These are phyloP conservation scores for Ceratorhiza oryzae-sativae DNA, from an alignment of 1,284 basidiomycete genomes.

Conservation along the genomic window DNA sequence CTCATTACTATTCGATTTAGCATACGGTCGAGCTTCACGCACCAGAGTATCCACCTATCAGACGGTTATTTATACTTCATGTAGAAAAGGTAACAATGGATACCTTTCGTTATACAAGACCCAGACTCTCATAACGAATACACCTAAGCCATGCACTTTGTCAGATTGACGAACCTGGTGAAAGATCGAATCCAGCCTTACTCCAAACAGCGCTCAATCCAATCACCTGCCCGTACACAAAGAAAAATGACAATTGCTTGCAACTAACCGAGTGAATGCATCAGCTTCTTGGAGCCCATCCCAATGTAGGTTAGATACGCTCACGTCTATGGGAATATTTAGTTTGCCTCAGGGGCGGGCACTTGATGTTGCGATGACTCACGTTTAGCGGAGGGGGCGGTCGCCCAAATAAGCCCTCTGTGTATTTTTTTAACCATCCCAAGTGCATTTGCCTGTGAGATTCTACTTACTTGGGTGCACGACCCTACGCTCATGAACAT, in stretches of 20 bases:
- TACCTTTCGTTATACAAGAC: constrained; percentile 9
- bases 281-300: neutral
- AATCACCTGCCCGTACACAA: neutral
- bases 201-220: constrained; percentile 1
- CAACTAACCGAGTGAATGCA: constrained; percentile 3
- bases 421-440: too few species aligned
- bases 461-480: too few species aligned
- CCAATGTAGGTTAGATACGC: neutral
- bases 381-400: neutral
- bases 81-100: neutral
- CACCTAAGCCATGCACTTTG: neutral
- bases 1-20: neutral
- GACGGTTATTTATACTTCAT: neutral
- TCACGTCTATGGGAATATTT: neutral
- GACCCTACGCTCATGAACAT: too few species aligned
- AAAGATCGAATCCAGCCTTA: neutral
- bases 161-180: too few species aligned
- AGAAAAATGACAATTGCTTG: neutral
- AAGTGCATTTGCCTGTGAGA: too few species aligned
- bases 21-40: neutral
- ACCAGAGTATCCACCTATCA: constrained; percentile 21
- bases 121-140: constrained; percentile 5
- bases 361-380: too few species aligned
- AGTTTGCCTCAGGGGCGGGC: too few species aligned
- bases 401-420: constrained; percentile 1